phyloP scores from a whole-genome alignment of 768 basidiomycete genomes.

The Pleurotus citrinopileatus region DNA sequence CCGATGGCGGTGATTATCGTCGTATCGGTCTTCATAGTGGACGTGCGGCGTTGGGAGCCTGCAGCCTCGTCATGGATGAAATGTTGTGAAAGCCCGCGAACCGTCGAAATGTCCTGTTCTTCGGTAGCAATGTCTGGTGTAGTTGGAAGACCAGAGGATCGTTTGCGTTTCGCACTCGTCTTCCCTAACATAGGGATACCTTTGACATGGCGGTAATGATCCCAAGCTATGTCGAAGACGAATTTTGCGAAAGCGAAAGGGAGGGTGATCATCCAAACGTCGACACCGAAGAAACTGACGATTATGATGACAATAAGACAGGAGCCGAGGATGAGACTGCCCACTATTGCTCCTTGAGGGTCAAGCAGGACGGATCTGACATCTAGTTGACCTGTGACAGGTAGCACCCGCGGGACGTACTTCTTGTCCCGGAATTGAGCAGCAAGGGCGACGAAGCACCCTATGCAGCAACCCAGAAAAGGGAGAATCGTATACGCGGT shows the following conservation, averaged over 20 bases:
- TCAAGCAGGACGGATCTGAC: conserved; percentile 69
- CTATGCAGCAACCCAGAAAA: conserved; percentile 63
- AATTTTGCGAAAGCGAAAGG: conserved; percentile 79
- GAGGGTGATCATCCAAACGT: conserved; percentile 82
- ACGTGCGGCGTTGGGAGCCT: background rate
- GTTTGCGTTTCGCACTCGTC: conserved; percentile 16
- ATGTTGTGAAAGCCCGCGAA: conserved; percentile 16
- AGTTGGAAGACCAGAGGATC: background rate
- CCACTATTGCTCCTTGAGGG: conserved; percentile 70
- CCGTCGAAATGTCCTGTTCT: conserved; percentile 11
- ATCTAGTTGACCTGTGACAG: conserved; percentile 33
- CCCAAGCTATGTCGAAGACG: conserved; percentile 60
- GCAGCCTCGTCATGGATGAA: background rate
- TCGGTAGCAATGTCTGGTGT: conserved; percentile 9
- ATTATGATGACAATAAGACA: conserved; percentile 76
- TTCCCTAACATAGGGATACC: conserved; percentile 21
- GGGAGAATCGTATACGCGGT: conserved; percentile 84
- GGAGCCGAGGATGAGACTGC: conserved; percentile 58
- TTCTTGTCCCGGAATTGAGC: conserved; percentile 57
- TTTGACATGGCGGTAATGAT: conserved; percentile 43
- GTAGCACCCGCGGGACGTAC: conserved; percentile 49
- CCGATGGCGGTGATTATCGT: background rate
- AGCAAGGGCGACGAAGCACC: conserved; percentile 57
- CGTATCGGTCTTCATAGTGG: background rate
- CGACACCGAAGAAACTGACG: conserved; percentile 70